phyloP scores from a whole-genome alignment of 1,284 basidiomycete species.

The Stereum hirsutum region DNA sequence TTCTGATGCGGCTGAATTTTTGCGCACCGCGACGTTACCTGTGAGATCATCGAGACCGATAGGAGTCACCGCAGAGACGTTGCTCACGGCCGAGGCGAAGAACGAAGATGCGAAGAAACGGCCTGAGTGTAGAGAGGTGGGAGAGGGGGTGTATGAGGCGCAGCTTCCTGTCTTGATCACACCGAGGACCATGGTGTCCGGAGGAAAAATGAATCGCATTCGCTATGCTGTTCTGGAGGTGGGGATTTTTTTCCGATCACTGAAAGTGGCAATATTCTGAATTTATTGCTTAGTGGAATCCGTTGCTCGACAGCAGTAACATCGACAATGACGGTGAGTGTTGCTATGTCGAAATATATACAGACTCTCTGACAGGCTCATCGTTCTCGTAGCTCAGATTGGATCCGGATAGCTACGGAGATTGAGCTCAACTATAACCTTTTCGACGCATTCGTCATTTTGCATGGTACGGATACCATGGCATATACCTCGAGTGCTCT shows the following conservation, averaged over 20 bases:
- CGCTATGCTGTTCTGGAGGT: slow-evolving; percentile 78
- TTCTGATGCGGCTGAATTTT: neutral
- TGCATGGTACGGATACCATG: slow-evolving; percentile 95
- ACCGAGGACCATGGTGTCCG: slow-evolving; percentile 54
- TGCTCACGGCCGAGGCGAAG: slow-evolving; percentile 19
- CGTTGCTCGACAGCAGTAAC: slow-evolving; percentile 83
- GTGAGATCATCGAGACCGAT: slow-evolving; percentile 72
- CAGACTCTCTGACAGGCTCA: neutral
- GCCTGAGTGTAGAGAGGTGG: slow-evolving; percentile 39
- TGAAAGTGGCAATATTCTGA: slow-evolving; percentile 2
- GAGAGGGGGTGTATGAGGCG: slow-evolving; percentile 59
- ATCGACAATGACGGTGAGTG: slow-evolving; percentile 63
- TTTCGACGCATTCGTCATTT: slow-evolving; percentile 85
- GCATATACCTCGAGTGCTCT: slow-evolving; percentile 82
- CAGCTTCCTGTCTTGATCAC: slow-evolving; percentile 69
- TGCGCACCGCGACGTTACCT: slow-evolving; percentile 38
- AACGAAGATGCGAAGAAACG: slow-evolving; percentile 20
- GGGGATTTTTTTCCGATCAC: slow-evolving; percentile 5
- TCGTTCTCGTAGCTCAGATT: slow-evolving; percentile 41
- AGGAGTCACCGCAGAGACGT: slow-evolving; percentile 31
- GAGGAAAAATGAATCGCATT: slow-evolving; percentile 61
- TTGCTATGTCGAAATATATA: slow-evolving; percentile 12
- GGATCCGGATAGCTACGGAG: slow-evolving; percentile 84
- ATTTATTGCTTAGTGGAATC: slow-evolving; percentile 62
- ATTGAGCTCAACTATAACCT: slow-evolving; percentile 81